Evolutionary conservation across 2,329 filamentous ascomycete genomes (phyloP).

Genomic region (Scedosporium aurantiacum): DNA sequence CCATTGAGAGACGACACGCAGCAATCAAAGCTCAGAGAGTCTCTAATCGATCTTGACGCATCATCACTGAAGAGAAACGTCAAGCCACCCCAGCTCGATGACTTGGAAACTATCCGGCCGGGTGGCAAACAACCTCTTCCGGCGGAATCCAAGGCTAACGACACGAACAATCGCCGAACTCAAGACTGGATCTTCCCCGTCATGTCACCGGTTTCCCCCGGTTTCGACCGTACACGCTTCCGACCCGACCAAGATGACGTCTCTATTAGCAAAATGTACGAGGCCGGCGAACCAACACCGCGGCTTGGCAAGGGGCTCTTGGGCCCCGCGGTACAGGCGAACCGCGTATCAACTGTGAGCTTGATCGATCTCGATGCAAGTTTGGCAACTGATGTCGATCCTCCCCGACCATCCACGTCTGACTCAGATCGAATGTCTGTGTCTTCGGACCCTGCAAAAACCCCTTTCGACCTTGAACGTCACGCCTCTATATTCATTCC

Average conservation of each 20-base stretch:
- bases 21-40: slow-evolving; percentile 36
- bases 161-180: not conserved
- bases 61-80: slow-evolving; percentile 29
- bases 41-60: slow-evolving; percentile 53
- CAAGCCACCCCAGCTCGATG: slow-evolving; percentile 20
- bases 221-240: not conserved
- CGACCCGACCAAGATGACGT: not conserved
- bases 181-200: slow-evolving; percentile 6
- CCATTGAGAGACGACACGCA: slow-evolving; percentile 45
- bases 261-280: not conserved
- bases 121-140: slow-evolving; percentile 39
- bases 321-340: slow-evolving; percentile 8
- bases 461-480: slow-evolving; percentile 50
- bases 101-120: slow-evolving; percentile 45
- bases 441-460: slow-evolving; percentile 41
- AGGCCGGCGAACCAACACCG: slow-evolving; percentile 21
- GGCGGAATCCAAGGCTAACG: not conserved
- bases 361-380: slow-evolving; percentile 44
- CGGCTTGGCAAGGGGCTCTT: slow-evolving; percentile 11
- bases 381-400: slow-evolving; percentile 37
- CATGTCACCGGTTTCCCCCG: not conserved
- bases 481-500: slow-evolving; percentile 44
- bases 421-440: slow-evolving; percentile 47
- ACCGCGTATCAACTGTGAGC: slow-evolving; percentile 31
- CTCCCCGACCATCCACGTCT: slow-evolving; percentile 46